Evolutionary conservation across 176 grass and related monocot genomes (phyloP).

Genomic region (Ensete ventricosum): DNA sequence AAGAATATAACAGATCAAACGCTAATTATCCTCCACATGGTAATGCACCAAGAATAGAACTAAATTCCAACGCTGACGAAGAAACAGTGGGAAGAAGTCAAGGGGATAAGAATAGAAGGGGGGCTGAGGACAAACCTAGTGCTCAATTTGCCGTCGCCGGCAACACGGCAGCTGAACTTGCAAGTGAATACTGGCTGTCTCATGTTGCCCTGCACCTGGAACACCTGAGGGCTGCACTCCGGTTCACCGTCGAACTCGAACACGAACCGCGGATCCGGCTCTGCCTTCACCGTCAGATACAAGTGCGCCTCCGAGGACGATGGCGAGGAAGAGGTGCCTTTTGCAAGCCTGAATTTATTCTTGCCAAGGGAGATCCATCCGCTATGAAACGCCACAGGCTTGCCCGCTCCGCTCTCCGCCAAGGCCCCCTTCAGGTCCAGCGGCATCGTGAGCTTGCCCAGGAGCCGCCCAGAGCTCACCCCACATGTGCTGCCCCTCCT

Average conservation of each 20-base stretch:
- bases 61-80: neutral
- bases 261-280: conserved; percentile 7
- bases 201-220: conserved; percentile 5
- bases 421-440: conserved; percentile 46
- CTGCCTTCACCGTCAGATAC: neutral
- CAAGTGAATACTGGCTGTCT: conserved; percentile 10
- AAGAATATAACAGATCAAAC: no score
- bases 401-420: conserved; percentile 29
- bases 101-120: neutral
- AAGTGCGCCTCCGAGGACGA: neutral
- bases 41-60: neutral
- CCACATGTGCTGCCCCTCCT: conserved; percentile 40
- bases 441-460: conserved; percentile 59
- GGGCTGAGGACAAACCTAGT: conserved; percentile 23
- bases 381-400: conserved; percentile 41
- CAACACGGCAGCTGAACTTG: conserved; percentile 61
- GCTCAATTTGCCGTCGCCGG: conserved; percentile 46
- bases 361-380: conserved; percentile 71
- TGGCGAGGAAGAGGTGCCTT: neutral
- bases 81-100: neutral
- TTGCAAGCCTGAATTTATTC: neutral
- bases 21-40: neutral
- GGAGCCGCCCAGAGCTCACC: conserved; percentile 43
- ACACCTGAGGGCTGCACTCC: conserved; percentile 14
- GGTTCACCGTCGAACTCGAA: conserved; percentile 16